phyloP scores from a whole-genome alignment of 495 filamentous ascomycete genomes.

The Entonaema liquescens region DNA sequence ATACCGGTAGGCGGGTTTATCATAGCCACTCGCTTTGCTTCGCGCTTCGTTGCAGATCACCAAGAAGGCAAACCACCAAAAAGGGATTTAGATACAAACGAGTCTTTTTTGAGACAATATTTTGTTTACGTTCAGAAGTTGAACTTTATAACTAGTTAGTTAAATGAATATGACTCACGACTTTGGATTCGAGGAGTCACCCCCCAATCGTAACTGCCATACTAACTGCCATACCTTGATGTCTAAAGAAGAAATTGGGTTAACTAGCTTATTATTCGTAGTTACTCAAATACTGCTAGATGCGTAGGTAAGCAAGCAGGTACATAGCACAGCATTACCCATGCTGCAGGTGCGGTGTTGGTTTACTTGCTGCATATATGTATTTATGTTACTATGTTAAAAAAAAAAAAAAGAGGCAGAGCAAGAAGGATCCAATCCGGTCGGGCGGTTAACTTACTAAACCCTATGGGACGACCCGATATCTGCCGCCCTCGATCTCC shows the following conservation, averaged over 20 bases:
- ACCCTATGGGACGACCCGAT: slow-evolving; percentile 31
- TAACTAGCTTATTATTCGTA: too few relatives aligned
- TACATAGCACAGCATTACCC: not conserved
- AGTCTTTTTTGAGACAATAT: too few relatives aligned
- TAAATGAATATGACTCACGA: too few relatives aligned
- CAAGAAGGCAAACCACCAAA: not conserved
- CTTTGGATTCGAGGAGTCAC: too few relatives aligned
- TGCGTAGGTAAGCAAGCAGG: not conserved
- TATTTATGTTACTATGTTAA: too few relatives aligned
- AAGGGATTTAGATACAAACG: not conserved
- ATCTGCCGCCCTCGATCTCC: not conserved
- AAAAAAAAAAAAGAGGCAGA: not conserved
- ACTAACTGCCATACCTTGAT: too few relatives aligned
- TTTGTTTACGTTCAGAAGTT: too few relatives aligned
- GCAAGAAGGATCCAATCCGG: slow-evolving; percentile 16
- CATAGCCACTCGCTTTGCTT: not conserved
- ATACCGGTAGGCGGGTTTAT: not conserved
- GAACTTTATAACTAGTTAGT: too few relatives aligned
- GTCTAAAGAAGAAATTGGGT: too few relatives aligned
- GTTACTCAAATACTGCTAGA: too few relatives aligned
- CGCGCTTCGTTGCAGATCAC: slow-evolving; percentile 11
- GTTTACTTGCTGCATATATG: not conserved
- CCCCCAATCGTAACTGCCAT: too few relatives aligned
- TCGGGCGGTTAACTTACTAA: slow-evolving; percentile 21
- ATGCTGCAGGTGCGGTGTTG: not conserved